Evolutionary conservation across 306 rosid genomes (phyloP).

Genomic region (Dalbergia cultrata): DNA sequence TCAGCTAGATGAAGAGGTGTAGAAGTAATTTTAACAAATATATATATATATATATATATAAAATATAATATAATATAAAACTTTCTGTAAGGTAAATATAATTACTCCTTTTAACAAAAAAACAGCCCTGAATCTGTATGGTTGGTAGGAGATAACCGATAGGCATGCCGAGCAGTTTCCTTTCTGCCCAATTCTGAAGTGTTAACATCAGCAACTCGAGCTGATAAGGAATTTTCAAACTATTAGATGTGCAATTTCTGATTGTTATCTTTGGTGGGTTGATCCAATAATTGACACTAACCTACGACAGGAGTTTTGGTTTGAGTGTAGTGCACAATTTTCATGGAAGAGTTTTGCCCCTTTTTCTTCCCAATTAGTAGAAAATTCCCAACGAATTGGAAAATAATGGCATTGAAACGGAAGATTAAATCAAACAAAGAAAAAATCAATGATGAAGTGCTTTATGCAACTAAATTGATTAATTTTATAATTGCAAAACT

Average conservation of each 20-base stretch:
- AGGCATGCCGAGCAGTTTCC: background rate
- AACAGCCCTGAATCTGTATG: background rate
- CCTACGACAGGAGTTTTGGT: background rate
- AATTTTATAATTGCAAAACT: too few species aligned
- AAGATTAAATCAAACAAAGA: background rate
- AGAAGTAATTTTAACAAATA: too few species aligned
- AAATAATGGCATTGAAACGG: background rate
- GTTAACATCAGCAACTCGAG: background rate
- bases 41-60: too few species aligned
- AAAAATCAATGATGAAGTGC: background rate
- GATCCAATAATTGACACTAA: conserved; percentile 11
- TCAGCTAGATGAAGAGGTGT: too few species aligned
- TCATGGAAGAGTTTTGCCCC: background rate
- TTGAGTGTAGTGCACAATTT: background rate
- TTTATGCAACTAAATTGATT: too few species aligned
- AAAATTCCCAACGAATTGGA: conserved; percentile 1
- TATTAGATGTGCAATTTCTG: background rate
- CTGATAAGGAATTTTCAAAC: background rate
- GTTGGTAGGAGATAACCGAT: background rate
- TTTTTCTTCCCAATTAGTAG: background rate
- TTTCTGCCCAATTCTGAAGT: conserved; percentile 4
- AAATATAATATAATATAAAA: too few species aligned
- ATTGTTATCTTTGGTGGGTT: background rate
- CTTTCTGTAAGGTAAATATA: too few species aligned
- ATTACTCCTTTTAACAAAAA: too few species aligned